Conservation (phyloP, 805 yeast species). For the Candida multigemmis region DNA sequence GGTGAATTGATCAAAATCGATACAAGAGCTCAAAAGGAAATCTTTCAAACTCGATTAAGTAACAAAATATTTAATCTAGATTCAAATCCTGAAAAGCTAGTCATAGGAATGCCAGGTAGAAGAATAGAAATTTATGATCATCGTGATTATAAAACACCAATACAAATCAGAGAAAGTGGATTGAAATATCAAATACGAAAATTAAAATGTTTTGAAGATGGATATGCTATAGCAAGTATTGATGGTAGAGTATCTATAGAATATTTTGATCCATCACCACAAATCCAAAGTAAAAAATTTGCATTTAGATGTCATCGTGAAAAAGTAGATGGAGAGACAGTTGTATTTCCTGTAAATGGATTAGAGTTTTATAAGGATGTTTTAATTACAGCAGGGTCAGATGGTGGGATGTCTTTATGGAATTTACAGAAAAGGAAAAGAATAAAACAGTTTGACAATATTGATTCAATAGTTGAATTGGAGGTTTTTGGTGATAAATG, state of each 20-base stretch:
- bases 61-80: conserved; percentile 61
- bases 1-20: conserved; percentile 42
- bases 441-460: conserved; percentile 23
- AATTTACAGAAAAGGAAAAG: conserved; percentile 36
- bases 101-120: conserved; percentile 47
- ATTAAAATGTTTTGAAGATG: conserved; percentile 43
- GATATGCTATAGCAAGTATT: conserved; percentile 56
- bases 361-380: conserved; percentile 34
- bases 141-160: conserved; percentile 34
- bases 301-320: conserved; percentile 79
- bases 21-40: conserved; percentile 10
- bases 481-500: conserved; percentile 11
- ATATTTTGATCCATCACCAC: conserved; percentile 43
- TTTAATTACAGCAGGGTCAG: conserved; percentile 46
- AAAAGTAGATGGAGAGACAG: conserved; percentile 31
- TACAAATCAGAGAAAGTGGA: conserved; percentile 51
- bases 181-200: conserved; percentile 57
- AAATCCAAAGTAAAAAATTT: conserved; percentile 40
- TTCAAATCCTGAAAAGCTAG: conserved; percentile 31
- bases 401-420: conserved; percentile 43
- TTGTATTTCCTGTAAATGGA: conserved; percentile 45
- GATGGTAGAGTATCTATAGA: conserved; percentile 80
- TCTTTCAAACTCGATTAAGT: conserved; percentile 13
- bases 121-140: conserved; percentile 50
- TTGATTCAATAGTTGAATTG: conserved; percentile 15